Percentiles rank a stretch among this genome's conserved stretches.
Conservation (phyloP, 148 eudicot genomes). For the Rhododendron mucronatum region DNA sequence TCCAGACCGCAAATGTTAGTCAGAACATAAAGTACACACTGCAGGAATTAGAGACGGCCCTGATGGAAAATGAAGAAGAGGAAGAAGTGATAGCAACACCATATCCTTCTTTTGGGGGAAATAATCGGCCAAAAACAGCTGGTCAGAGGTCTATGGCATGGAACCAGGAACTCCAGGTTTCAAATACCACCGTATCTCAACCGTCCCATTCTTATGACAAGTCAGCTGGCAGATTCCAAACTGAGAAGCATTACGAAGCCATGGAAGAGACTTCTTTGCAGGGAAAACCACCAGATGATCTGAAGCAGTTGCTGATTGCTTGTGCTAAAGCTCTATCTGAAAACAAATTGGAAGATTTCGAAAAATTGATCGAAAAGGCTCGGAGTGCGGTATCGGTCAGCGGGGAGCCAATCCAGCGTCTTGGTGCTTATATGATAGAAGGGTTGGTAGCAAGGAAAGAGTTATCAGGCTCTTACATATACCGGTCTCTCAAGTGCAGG, state of each 20-base stretch:
- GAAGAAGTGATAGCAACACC: constrained; percentile 24
- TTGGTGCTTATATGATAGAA: constrained; percentile 89
- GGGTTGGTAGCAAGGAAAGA: constrained; percentile 73
- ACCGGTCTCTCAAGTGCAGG: constrained; percentile 62
- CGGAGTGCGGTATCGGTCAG: constrained; percentile 54
- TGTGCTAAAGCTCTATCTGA: constrained; percentile 77
- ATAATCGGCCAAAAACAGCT: constrained; percentile 29
- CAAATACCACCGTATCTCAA: constrained; percentile 23
- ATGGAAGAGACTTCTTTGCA: constrained; percentile 14
- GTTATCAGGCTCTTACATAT: constrained; percentile 68
- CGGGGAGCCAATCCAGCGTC: constrained; percentile 88
- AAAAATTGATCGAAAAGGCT: constrained; percentile 44
- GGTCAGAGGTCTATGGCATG: constrained; percentile 27
- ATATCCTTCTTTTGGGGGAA: constrained; percentile 30
- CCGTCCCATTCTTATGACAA: constrained; percentile 18
- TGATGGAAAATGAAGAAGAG: constrained; percentile 57
- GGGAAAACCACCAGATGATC: constrained; percentile 38
- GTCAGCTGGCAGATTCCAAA: not conserved
- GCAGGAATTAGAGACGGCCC: constrained; percentile 63
- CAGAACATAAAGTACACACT: constrained; percentile 39
- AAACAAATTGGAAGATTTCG: constrained; percentile 54
- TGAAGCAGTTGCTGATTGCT: constrained; percentile 55
- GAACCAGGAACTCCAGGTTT: constrained; percentile 30
- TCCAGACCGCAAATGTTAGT: constrained; percentile 23
- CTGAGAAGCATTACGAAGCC: constrained; percentile 20